A percentile compares a stretch with the other conserved stretches of the same genome.
Evolutionary conservation across 1,284 basidiomycete genomes (phyloP).

Genomic region (Rhodotorula sp.): DNA sequence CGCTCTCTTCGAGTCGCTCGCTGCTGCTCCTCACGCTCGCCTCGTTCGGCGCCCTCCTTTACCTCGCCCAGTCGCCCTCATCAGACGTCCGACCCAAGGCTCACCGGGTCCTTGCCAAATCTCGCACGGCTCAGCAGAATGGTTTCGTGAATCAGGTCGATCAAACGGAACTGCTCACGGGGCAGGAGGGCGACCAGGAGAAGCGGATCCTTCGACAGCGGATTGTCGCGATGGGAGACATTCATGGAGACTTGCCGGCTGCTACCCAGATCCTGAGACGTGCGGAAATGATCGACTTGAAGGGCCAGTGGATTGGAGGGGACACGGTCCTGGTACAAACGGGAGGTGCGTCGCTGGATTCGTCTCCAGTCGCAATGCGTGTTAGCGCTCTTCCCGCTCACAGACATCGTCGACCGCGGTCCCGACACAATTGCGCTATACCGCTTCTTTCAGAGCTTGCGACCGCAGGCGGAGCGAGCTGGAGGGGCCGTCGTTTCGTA

Average conservation of each 20-base stretch:
- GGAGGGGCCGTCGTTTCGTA: conserved; percentile 69
- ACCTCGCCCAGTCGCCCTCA: background rate
- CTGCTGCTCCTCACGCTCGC: conserved; percentile 2
- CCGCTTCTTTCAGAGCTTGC: conserved; percentile 72
- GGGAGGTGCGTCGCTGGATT: conserved; percentile 14
- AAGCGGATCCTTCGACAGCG: conserved; percentile 2
- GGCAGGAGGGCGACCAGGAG: background rate
- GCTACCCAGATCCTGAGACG: conserved; percentile 21
- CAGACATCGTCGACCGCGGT: conserved; percentile 82
- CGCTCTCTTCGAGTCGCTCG: background rate
- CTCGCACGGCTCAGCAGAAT: background rate
- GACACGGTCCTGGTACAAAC: conserved; percentile 36
- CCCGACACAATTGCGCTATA: conserved; percentile 82
- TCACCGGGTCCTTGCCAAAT: background rate
- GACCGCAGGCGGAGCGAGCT: conserved; percentile 64
- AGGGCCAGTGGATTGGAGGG: conserved; percentile 33
- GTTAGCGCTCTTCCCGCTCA: background rate
- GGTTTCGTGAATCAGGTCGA: conserved; percentile 7
- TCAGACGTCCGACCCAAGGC: background rate
- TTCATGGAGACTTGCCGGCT: conserved; percentile 34
- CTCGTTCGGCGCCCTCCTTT: conserved; percentile 9
- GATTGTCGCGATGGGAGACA: conserved; percentile 33
- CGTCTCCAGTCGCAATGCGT: background rate
- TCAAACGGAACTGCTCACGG: too few relatives aligned
- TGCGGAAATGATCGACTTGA: conserved; percentile 20